Percentiles rank a stretch among this genome's conserved stretches.
These are phyloP conservation scores for Penicillium roqueforti DNA, from an alignment of 495 filamentous ascomycete genomes.

Conservation along the genomic window DNA sequence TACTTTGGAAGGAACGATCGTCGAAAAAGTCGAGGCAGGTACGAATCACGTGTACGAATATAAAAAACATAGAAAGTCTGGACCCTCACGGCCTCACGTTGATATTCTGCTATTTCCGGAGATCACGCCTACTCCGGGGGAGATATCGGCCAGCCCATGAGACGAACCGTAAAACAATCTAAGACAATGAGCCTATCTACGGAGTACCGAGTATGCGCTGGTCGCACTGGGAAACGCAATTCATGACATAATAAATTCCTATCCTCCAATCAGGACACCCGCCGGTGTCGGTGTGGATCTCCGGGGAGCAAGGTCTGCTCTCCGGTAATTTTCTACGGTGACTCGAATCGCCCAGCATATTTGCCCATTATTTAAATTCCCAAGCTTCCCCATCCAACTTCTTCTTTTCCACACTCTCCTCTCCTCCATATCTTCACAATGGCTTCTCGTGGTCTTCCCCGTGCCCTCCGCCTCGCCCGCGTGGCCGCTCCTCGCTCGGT, in stretches of 20 bases:
- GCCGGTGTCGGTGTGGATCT: slow-evolving; percentile 28
- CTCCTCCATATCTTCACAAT: slow-evolving; percentile 53
- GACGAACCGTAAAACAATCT: not conserved
- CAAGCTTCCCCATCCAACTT: slow-evolving; percentile 20
- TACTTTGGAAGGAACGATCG: not conserved
- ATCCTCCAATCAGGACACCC: slow-evolving; percentile 15
- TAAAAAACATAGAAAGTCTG: not conserved
- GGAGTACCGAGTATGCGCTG: not conserved
- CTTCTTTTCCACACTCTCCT: slow-evolving; percentile 22
- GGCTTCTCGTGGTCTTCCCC: slow-evolving; percentile 79
- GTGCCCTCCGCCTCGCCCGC: slow-evolving; percentile 76
- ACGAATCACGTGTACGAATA: not conserved
- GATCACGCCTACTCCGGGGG: not conserved
- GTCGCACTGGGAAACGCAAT: slow-evolving; percentile 1
- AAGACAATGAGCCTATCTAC: not conserved
- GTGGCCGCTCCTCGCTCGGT: slow-evolving; percentile 58
- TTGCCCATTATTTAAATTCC: slow-evolving; percentile 20
- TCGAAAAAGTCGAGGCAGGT: not conserved
- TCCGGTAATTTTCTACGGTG: slow-evolving; percentile 37
- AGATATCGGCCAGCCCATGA: not conserved
- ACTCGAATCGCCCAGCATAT: slow-evolving; percentile 14
- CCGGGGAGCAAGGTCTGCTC: slow-evolving; percentile 35
- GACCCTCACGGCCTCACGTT: not conserved
- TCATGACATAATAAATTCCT: not conserved
- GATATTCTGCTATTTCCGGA: not conserved